Conservation (phyloP, 2,329 filamentous ascomycete species). For the Tolypocladium guangdongense region DNA sequence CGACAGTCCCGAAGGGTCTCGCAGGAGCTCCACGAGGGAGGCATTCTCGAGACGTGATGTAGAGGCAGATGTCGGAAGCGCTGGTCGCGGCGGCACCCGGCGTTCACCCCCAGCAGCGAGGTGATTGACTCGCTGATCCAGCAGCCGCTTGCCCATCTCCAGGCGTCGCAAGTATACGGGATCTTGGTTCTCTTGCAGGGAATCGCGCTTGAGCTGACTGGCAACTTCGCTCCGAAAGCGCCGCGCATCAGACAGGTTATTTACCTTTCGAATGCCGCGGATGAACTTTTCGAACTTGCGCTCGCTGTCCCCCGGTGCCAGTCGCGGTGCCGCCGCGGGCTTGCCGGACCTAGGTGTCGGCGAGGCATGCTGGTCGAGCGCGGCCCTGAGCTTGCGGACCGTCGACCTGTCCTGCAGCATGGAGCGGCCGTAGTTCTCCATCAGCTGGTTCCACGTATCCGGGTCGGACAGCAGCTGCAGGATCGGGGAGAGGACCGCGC, state of each 20-base stretch:
- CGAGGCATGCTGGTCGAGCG: conserved; percentile 86
- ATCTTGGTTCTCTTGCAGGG: conserved; percentile 67
- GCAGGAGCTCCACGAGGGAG: conserved; percentile 73
- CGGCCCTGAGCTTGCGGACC: conserved; percentile 81
- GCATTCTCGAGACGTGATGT: conserved; percentile 63
- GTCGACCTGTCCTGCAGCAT: conserved; percentile 93
- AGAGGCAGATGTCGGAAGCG: conserved; percentile 15
- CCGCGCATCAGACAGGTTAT: conserved; percentile 84
- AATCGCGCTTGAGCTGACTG: conserved; percentile 82
- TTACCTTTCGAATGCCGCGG: conserved; percentile 74
- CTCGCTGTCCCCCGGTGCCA: conserved; percentile 77
- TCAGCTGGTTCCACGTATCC: conserved; percentile 94
- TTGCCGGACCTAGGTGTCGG: conserved; percentile 58
- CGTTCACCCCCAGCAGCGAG: conserved; percentile 58
- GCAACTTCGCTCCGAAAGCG: conserved; percentile 86
- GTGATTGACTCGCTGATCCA: conserved; percentile 81
- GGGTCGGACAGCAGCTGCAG: conserved; percentile 76
- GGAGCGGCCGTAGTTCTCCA: conserved; percentile 78
- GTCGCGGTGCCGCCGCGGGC: conserved; percentile 61
- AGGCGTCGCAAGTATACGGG: conserved; percentile 77
- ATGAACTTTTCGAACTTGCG: conserved; percentile 92
- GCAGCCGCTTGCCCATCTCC: conserved; percentile 80
- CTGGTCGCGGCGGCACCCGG: conserved; percentile 15
- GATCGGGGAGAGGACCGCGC: conserved; percentile 77
- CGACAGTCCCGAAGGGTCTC: conserved; percentile 80